Percentiles rank a stretch among this genome's conserved stretches.
Evolutionary conservation across 805 yeast species (phyloP).

Genomic region (Kodamaea neixiangensis): DNA sequence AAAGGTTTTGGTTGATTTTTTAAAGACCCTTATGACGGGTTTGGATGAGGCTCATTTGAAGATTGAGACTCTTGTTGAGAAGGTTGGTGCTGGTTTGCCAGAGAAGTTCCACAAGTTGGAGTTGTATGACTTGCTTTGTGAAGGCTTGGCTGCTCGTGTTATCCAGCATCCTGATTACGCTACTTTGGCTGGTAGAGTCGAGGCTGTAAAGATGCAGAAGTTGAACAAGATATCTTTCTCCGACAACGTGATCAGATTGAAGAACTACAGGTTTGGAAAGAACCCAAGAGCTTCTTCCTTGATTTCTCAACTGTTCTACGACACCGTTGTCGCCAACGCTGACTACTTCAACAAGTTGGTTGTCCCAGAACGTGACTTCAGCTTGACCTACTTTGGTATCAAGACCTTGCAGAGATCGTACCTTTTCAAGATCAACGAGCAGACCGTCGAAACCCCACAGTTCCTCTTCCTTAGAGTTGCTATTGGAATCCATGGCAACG

Average conservation of each 20-base stretch:
- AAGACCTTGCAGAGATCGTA: slow-evolving; percentile 91
- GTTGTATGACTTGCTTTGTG: slow-evolving; percentile 32
- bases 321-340: slow-evolving; percentile 62
- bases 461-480: slow-evolving; percentile 89
- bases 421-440: slow-evolving; percentile 51
- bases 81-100: slow-evolving; percentile 15
- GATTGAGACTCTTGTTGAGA: slow-evolving; percentile 11
- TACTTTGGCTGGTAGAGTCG: slow-evolving; percentile 39
- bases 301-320: slow-evolving; percentile 66
- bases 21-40: slow-evolving; percentile 8
- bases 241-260: slow-evolving; percentile 23
- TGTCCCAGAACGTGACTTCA: slow-evolving; percentile 74
- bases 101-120: slow-evolving; percentile 17
- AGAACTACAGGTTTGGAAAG: slow-evolving; percentile 14
- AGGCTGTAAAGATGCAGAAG: slow-evolving; percentile 29
- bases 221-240: slow-evolving; percentile 23
- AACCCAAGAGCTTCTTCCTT: slow-evolving; percentile 25
- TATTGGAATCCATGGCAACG: slow-evolving; percentile 79
- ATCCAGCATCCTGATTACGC: slow-evolving; percentile 39
- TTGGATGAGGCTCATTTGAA: slow-evolving; percentile 12
- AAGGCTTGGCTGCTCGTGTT: slow-evolving; percentile 34
- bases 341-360: slow-evolving; percentile 73
- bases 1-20: slow-evolving; percentile 6
- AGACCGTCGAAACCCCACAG: slow-evolving; percentile 89
- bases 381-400: slow-evolving; percentile 83